A percentile compares a stretch with the other conserved stretches of the same genome.
phyloP scores from a whole-genome alignment of 768 basidiomycete genomes.

The Tremella yokohamensis region DNA sequence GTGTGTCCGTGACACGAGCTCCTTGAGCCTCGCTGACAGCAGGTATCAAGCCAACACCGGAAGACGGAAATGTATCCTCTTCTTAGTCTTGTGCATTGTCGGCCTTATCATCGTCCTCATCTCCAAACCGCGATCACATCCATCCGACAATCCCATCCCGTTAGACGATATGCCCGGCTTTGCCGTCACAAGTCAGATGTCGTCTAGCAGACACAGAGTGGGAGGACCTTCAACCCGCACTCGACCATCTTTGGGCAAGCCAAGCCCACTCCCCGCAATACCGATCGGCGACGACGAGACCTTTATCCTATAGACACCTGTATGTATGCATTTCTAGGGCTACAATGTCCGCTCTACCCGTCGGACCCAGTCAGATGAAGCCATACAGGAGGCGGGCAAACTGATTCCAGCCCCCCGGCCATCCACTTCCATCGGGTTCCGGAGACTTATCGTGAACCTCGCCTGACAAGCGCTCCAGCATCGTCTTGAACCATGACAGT shows the following conservation, averaged over 20 bases:
- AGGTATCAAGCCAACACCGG: constrained; percentile 95
- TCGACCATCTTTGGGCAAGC: constrained; percentile 13
- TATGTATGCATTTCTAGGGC: neutral
- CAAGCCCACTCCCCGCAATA: constrained; percentile 22
- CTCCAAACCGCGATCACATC: constrained; percentile 69
- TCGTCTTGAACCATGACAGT: constrained; percentile 16
- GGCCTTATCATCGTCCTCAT: constrained; percentile 82
- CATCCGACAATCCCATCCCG: constrained; percentile 8
- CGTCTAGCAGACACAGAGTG: no score
- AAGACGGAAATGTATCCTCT: constrained; percentile 85
- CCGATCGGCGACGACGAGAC: no score
- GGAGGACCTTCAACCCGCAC: neutral
- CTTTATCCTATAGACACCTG: no score
- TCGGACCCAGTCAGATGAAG: constrained; percentile 6
- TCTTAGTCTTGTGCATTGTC: constrained; percentile 83
- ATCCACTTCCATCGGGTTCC: constrained; percentile 8
- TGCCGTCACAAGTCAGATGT: no score
- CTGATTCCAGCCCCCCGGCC: constrained; percentile 20
- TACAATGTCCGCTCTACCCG: neutral
- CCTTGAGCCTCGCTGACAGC: constrained; percentile 9
- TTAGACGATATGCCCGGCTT: neutral
- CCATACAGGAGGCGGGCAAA: constrained; percentile 11
- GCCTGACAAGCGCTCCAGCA: constrained; percentile 8
- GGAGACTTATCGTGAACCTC: neutral
- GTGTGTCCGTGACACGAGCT: constrained; percentile 57